phyloP scores from a whole-genome alignment of 2,329 filamentous ascomycete genomes.

The Fusarium nematophilum region DNA sequence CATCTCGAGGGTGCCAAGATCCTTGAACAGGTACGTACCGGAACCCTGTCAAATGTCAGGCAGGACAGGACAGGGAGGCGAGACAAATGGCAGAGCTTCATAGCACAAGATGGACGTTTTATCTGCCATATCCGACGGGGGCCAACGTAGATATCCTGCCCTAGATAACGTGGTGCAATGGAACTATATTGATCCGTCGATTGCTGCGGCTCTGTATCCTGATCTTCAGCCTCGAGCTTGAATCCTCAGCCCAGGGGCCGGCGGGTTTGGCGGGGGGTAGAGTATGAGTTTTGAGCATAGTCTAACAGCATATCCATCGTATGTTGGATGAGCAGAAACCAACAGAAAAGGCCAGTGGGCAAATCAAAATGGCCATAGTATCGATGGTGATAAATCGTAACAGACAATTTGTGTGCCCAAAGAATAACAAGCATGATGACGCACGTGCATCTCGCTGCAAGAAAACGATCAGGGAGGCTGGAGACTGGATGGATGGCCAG shows the following conservation, averaged over 20 bases:
- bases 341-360: no score
- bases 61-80: constrained; percentile 28
- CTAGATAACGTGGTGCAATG: constrained; percentile 1
- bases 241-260: no score
- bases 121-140: neutral
- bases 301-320: no score
- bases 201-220: neutral
- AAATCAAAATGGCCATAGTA: no score
- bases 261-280: no score
- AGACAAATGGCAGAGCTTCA: constrained; percentile 18
- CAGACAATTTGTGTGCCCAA: constrained; percentile 13
- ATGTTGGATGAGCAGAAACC: no score
- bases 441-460: neutral
- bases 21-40: constrained; percentile 23
- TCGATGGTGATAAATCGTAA: constrained; percentile 2
- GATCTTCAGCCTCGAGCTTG: neutral
- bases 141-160: neutral
- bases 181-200: neutral
- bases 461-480: constrained; percentile 5
- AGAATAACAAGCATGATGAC: constrained; percentile 14
- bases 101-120: constrained; percentile 6
- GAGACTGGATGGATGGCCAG: constrained; percentile 22
- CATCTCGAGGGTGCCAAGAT: constrained; percentile 33
- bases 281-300: no score
- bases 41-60: constrained; percentile 13